Base-by-base conservation (phyloP, 129 eudicot species). In the Sambucus nigra region DNA sequence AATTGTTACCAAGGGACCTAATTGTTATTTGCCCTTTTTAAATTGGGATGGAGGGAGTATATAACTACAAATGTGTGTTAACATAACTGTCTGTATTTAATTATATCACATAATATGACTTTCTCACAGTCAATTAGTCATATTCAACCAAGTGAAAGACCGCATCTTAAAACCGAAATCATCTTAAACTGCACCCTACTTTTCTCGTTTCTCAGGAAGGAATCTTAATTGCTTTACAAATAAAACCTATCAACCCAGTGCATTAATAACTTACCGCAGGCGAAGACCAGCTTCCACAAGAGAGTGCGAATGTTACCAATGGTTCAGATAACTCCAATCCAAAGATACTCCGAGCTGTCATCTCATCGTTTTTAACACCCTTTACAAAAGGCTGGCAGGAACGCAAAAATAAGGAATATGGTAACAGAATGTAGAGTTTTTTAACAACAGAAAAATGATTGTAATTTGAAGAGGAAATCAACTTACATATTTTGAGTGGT, bases 231-330 rank as follows among this genome's bases (percentile, higher is more conserved):
- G n/a, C n/a, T n/a, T n/a, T n/a, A n/a, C n/a, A 23, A 42, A 40
- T n/a, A 45, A 65, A 23, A 26, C 24, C n/a, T 44, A 44, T 58
- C 22, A 16, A 49, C 40, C 41, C 9, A 4, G 33, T 1, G 46
- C 42, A 71, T 67, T 26, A 38, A 64, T 64, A 62, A 80, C 96
- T 87, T 83, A 83, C 96, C 29, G 89, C 94, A 55, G 96, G 96
- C 1, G 94, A 88, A 51, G 96, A 88, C 94, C 94, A 83, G 70
- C 97, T 88, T 70, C 97, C 94, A 41, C 94, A 77, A 11, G 97
- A 83, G 15, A 88, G 87, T 32, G 94, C 97, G 72, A 84, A 80
- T 60, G 94, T 83, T 14, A 83, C 84, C 60, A 75, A 56, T 7
- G 96, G 96, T 72, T 87, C 96, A 25, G 84, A 83, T 55, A 74